Percentiles rank a stretch among this genome's conserved stretches.
Conservation (phyloP, 192 early-diverging fungal genomes). For the Coemansia sp. region DNA sequence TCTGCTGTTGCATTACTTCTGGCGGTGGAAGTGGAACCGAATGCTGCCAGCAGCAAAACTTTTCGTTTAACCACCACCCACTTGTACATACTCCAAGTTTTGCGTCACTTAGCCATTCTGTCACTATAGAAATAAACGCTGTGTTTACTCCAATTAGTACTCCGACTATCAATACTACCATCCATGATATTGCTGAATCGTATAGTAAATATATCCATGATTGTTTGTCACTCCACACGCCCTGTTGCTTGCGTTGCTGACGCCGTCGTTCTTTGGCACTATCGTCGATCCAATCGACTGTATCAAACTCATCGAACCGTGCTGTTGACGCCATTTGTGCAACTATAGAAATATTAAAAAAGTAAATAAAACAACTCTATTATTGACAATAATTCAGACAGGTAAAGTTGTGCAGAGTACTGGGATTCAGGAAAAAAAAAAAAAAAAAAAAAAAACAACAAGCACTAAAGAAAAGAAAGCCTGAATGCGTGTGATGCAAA, state of each 20-base stretch:
- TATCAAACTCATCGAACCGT: constrained; percentile 60
- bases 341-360: background rate
- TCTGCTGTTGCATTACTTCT: background rate
- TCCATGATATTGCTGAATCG: constrained; percentile 81
- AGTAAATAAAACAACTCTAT: too few species aligned
- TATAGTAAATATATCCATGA: constrained; percentile 49
- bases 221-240: background rate
- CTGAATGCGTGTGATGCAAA: too few species aligned
- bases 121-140: constrained; percentile 83
- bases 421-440: too few species aligned
- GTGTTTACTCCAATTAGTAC: constrained; percentile 78
- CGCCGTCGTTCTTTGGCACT: constrained; percentile 55
- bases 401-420: too few species aligned
- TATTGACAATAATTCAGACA: too few species aligned
- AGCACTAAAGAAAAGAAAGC: background rate
- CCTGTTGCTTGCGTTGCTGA: constrained; percentile 7
- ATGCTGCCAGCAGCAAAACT: constrained; percentile 87
- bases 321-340: constrained; percentile 28
- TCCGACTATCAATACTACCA: constrained; percentile 79
- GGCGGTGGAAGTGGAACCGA: background rate
- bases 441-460: too few species aligned
- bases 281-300: constrained; percentile 67
- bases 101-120: constrained; percentile 88
- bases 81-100: constrained; percentile 78
- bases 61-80: constrained; percentile 88